Conservation (phyloP, 257 asterid species). For the Solanum lycopersicoides region DNA sequence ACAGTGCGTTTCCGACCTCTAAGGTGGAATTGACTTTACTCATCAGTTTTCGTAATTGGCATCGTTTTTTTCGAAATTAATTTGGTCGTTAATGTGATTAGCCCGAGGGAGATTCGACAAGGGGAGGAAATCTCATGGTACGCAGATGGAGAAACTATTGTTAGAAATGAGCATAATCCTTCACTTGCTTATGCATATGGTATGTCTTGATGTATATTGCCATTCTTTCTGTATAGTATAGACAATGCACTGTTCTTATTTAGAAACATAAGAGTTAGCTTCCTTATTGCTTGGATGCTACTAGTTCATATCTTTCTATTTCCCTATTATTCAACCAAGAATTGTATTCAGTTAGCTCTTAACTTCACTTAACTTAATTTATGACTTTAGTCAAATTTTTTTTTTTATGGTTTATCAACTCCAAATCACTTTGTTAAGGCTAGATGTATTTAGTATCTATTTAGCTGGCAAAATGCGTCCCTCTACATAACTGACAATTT, state of each 20-base stretch:
- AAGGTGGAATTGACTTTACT: constrained; percentile 35
- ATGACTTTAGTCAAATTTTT: background rate
- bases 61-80: background rate
- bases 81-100: constrained; percentile 19
- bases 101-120: constrained; percentile 93
- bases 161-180: constrained; percentile 85
- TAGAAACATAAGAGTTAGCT: background rate
- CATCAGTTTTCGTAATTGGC: background rate
- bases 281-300: background rate
- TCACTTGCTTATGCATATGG: constrained; percentile 96
- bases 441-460: background rate
- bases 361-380: background rate
- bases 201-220: constrained; percentile 16
- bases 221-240: background rate
- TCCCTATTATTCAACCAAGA: background rate
- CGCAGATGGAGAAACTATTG: constrained; percentile 96
- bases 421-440: background rate
- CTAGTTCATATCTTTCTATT: background rate
- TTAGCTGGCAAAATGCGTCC: background rate
- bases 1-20: constrained; percentile 98
- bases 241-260: background rate
- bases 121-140: constrained; percentile 99
- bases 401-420: background rate
- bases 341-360: background rate
- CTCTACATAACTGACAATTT: background rate